These are phyloP conservation scores for Hysterium pulicare DNA, from an alignment of 2,329 filamentous ascomycete genomes.

Conservation along the genomic window DNA sequence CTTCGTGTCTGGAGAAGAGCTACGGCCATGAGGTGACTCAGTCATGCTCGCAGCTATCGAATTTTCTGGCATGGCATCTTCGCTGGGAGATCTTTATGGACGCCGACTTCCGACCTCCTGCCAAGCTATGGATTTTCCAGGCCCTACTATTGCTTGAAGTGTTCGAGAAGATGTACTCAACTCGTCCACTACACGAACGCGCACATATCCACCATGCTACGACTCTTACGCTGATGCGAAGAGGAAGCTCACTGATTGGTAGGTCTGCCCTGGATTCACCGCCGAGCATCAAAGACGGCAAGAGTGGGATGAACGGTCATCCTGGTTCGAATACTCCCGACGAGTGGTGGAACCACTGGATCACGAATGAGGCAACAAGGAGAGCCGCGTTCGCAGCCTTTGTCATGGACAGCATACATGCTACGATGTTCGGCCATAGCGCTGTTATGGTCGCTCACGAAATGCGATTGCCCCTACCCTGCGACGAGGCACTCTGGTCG, in stretches of 20 bases:
- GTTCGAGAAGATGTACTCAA: slow-evolving; percentile 98
- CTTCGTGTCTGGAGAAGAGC: slow-evolving; percentile 80
- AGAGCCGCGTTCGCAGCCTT: slow-evolving; percentile 92
- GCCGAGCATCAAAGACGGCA: slow-evolving; percentile 66
- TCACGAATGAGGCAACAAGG: slow-evolving; percentile 85
- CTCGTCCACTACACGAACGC: slow-evolving; percentile 83
- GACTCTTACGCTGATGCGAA: slow-evolving; percentile 89
- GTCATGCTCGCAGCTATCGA: slow-evolving; percentile 76
- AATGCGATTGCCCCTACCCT: slow-evolving; percentile 85
- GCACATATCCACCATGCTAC: slow-evolving; percentile 97
- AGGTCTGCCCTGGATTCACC: slow-evolving; percentile 81
- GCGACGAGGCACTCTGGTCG: slow-evolving; percentile 89
- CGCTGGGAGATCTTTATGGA: slow-evolving; percentile 96
- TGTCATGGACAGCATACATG: slow-evolving; percentile 91
- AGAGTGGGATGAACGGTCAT: slow-evolving; percentile 36
- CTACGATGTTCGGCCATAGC: slow-evolving; percentile 96
- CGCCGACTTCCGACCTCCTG: slow-evolving; percentile 81
- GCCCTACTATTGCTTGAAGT: slow-evolving; percentile 82
- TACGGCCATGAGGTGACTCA: slow-evolving; percentile 71
- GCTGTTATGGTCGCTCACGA: slow-evolving; percentile 97
- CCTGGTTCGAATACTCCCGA: slow-evolving; percentile 70
- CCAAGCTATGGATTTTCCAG: slow-evolving; percentile 95
- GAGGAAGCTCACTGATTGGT: slow-evolving; percentile 86
- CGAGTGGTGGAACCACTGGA: slow-evolving; percentile 95
- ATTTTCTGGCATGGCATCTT: slow-evolving; percentile 89